Base-by-base conservation (phyloP, 2,329 filamentous ascomycete species). In the Ophiosphaerella herpotricha region DNA sequence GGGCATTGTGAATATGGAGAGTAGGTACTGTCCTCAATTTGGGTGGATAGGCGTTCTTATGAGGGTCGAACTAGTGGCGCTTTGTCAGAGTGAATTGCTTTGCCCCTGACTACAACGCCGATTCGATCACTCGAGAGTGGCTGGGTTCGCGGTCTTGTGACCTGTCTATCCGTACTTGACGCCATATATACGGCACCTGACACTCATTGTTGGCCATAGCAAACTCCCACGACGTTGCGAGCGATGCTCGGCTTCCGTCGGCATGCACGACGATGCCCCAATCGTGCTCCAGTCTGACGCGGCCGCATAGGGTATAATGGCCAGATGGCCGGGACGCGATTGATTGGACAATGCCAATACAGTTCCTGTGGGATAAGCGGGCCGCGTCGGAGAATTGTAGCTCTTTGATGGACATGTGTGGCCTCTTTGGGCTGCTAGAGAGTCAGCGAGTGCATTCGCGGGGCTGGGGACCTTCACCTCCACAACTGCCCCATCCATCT, bases 241-340 rank as follows among this genome's bases (percentile, higher is more conserved):
- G 40, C 48, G 29, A 14, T 45, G 60, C 54, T 61, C 64, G 64
- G 64, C 62, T 65, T 63, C 55, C 57, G 57, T 67, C 64, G 64
- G 64, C 58, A 60, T 44, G 50, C 56, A 51, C 49, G 50, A 58
- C 46, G 52, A 54, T 43, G 52, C 49, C 39, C 31, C 26, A 46
- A 23, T 43, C 42, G 33, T 21, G 46, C 48, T 45, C 46, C 55
- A 56, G 53, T 54, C 49, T 55, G 55, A 54, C 48, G 50, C 57
- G 45, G 50, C 51, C 55, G 48, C 42, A 50, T 44, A 14, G 31
- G 43, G 48, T 44, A 39, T 48, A 52, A 46, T 43, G 45, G 41
- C 31, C n/a, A 36, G 24, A 36, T 38, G 16, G 26, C 40, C 21
- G 39, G 41, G 23, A 7, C 11, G 5, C 18, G 26, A 26, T 29